Percentiles rank a stretch among this genome's conserved stretches.
Evolutionary conservation across 176 grass and related monocot genomes (phyloP).

Genomic region (Oryza meyeriana): DNA sequence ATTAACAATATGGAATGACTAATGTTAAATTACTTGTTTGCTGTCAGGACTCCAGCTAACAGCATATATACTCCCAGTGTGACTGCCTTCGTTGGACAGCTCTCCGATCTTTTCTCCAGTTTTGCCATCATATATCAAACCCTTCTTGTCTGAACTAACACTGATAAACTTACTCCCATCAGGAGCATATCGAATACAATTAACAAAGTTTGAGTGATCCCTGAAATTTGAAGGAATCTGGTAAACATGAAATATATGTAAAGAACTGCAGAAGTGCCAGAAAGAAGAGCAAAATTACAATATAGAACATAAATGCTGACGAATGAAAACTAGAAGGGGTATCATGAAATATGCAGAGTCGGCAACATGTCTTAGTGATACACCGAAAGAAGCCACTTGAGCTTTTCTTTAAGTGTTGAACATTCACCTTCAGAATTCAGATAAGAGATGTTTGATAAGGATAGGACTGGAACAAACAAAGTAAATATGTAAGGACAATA

Average conservation of each 20-base stretch:
- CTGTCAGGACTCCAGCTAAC: slow-evolving; percentile 96
- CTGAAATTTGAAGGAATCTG: slow-evolving; percentile 45
- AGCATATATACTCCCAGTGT: slow-evolving; percentile 96
- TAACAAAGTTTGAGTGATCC: slow-evolving; percentile 95
- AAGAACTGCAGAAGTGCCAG: neutral
- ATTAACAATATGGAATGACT: slow-evolving; percentile 30
- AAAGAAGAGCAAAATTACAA: slow-evolving; percentile 20
- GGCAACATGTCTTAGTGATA: neutral
- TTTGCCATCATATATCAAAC: slow-evolving; percentile 90
- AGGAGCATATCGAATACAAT: slow-evolving; percentile 86
- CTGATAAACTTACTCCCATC: slow-evolving; percentile 97
- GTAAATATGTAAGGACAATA: slow-evolving; percentile 5
- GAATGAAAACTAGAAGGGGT: neutral
- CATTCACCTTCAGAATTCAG: neutral
- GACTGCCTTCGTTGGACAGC: slow-evolving; percentile 56
- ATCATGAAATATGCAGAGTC: slow-evolving; percentile 20
- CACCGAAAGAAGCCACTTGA: neutral
- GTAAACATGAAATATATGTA: slow-evolving; percentile 8
- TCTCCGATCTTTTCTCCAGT: slow-evolving; percentile 94
- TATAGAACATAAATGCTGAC: neutral
- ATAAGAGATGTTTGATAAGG: neutral
- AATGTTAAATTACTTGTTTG: slow-evolving; percentile 71
- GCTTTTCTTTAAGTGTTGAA: neutral
- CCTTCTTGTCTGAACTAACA: slow-evolving; percentile 97
- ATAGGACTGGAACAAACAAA: slow-evolving; percentile 13